Conservation (phyloP, 306 rosid genomes). For the Hippophae gyantsensis region DNA sequence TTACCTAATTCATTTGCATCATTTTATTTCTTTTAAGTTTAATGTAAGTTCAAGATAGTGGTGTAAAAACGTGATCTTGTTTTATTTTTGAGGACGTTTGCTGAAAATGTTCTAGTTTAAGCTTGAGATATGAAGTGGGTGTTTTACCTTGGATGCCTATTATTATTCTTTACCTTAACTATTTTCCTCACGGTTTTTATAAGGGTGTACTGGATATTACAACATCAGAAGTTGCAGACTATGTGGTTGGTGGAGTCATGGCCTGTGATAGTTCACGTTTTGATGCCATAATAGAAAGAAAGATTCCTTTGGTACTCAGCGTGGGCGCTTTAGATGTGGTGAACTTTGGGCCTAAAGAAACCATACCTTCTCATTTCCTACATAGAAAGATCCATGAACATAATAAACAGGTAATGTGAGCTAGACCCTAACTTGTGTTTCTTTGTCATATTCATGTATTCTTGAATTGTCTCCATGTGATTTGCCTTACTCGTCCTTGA, state of each 20-base stretch:
- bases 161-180: constrained; percentile 6
- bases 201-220: constrained; percentile 82
- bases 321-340: constrained; percentile 94
- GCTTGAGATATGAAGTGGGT: background rate
- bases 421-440: background rate
- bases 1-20: background rate
- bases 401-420: constrained; percentile 59
- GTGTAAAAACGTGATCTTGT: background rate
- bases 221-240: constrained; percentile 86
- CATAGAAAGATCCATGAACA: constrained; percentile 67
- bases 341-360: constrained; percentile 75
- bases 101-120: background rate
- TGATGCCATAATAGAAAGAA: constrained; percentile 62
- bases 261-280: constrained; percentile 77
- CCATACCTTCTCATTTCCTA: constrained; percentile 54
- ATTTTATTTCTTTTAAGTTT: background rate
- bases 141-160: background rate
- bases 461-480: background rate
- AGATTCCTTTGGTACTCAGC: constrained; percentile 62
- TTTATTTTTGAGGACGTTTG: background rate
- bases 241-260: constrained; percentile 80
- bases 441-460: background rate
- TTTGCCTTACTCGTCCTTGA: constrained; percentile 1
- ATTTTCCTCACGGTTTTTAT: constrained; percentile 18
- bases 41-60: background rate